phyloP scores from a whole-genome alignment of 2,329 filamentous ascomycete species.

The Ascochyta clinopodiicola region DNA sequence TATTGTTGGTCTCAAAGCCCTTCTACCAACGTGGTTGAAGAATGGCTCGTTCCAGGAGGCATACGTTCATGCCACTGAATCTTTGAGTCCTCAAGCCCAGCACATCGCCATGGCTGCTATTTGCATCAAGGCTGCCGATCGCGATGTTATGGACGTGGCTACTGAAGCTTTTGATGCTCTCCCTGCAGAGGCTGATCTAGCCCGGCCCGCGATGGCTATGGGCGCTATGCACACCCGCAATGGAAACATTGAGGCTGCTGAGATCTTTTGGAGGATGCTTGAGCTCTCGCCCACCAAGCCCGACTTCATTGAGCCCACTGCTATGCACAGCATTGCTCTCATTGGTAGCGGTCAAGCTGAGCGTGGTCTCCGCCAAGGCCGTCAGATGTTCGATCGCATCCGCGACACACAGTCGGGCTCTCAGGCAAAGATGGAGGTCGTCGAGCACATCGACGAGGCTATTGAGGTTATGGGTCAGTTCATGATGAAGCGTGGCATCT shows the following conservation, averaged over 20 bases:
- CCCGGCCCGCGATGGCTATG: conserved; percentile 74
- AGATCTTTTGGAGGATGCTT: conserved; percentile 81
- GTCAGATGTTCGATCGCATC: conserved; percentile 86
- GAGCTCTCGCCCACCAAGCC: conserved; percentile 65
- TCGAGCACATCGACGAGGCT: conserved; percentile 86
- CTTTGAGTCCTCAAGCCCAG: conserved; percentile 65
- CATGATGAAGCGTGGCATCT: conserved; percentile 59
- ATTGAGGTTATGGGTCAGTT: conserved; percentile 71
- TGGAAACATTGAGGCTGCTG: conserved; percentile 78
- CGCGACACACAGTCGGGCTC: conserved; percentile 64
- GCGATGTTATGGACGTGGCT: conserved; percentile 72
- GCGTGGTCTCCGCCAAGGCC: conserved; percentile 80
- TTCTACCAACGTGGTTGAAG: conserved; percentile 79
- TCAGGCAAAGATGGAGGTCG: conserved; percentile 60
- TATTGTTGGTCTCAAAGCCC: conserved; percentile 73
- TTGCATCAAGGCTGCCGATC: conserved; percentile 80
- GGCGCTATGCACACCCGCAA: conserved; percentile 85
- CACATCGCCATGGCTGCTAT: conserved; percentile 73
- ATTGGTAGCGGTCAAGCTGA: conserved; percentile 83
- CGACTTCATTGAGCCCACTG: conserved; percentile 81
- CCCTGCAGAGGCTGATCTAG: conserved; percentile 52
- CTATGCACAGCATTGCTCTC: conserved; percentile 89
- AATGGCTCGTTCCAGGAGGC: conserved; percentile 75
- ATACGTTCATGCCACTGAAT: conserved; percentile 71
- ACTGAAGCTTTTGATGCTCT: conserved; percentile 61